Conservation (phyloP, 768 basidiomycete genomes). For the Coprinellus aureogranulatus region DNA sequence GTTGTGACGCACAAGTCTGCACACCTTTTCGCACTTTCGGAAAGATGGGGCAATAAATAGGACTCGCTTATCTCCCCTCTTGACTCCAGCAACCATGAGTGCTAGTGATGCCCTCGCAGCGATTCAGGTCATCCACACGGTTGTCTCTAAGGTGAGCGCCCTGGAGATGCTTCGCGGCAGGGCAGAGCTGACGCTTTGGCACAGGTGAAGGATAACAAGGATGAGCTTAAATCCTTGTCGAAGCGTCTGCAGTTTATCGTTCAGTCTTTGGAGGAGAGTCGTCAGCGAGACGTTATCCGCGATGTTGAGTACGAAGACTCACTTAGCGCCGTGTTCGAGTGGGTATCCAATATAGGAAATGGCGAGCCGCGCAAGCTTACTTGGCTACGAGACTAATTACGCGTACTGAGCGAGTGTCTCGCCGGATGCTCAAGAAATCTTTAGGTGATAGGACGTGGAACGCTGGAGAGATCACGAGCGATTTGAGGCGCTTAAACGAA, state of each 20-base stretch:
- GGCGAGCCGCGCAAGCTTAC: background rate
- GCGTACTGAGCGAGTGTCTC: background rate
- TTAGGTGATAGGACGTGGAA: constrained; percentile 4
- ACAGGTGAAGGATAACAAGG: constrained; percentile 4
- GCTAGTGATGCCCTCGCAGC: too few relatives aligned
- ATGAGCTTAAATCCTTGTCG: background rate
- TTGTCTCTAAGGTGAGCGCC: too few relatives aligned
- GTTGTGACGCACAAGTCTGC: too few relatives aligned
- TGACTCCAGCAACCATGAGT: too few relatives aligned
- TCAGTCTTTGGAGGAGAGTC: constrained; percentile 2
- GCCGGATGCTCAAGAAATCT: constrained; percentile 3
- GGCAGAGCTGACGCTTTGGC: background rate
- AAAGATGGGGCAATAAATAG: too few relatives aligned
- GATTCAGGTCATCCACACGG: too few relatives aligned
- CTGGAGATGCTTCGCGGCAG: too few relatives aligned
- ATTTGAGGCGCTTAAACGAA: constrained; percentile 1
- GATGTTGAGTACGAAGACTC: constrained; percentile 1
- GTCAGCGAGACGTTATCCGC: background rate
- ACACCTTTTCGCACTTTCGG: too few relatives aligned
- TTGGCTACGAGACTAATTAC: background rate
- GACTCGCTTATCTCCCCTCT: too few relatives aligned
- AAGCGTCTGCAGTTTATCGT: background rate
- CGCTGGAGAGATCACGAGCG: constrained; percentile 1
- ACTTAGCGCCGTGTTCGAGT: constrained; percentile 1
- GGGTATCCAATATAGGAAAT: background rate